These are phyloP conservation scores for Hymenoscyphus linearis DNA, from an alignment of 2,329 filamentous ascomycete genomes.

Conservation along the genomic window DNA sequence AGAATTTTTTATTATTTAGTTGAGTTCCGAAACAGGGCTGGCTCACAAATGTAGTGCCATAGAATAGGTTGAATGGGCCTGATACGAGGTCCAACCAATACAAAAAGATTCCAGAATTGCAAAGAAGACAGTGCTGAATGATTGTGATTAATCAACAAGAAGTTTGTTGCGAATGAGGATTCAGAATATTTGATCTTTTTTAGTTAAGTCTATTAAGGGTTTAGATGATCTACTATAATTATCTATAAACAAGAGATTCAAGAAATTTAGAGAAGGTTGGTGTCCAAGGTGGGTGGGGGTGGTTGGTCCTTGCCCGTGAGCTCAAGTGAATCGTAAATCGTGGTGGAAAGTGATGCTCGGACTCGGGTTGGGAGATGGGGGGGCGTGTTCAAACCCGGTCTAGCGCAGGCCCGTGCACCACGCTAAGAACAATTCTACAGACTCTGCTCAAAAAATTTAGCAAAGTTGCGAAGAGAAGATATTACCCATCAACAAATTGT, in stretches of 20 bases:
- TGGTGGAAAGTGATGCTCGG: too few relatives aligned
- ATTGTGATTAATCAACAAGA: too few relatives aligned
- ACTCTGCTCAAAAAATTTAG: conserved; percentile 3
- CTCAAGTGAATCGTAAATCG: too few relatives aligned
- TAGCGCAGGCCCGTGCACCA: conserved; percentile 9
- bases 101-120: neutral
- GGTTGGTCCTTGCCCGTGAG: too few relatives aligned
- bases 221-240: too few relatives aligned
- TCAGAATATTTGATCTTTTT: too few relatives aligned
- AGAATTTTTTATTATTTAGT: conserved; percentile 1
- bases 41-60: neutral
- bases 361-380: too few relatives aligned
- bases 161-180: too few relatives aligned
- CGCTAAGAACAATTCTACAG: neutral
- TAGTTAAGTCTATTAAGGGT: too few relatives aligned
- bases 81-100: conserved; percentile 6
- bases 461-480: neutral
- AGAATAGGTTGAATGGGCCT: conserved; percentile 6
- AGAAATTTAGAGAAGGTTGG: too few relatives aligned
- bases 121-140: neutral
- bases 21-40: neutral
- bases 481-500: neutral
- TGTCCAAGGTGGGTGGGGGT: too few relatives aligned
- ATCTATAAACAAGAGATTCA: too few relatives aligned
- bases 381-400: neutral